Evolutionary conservation across 2,329 filamentous ascomycete species (phyloP).

Genomic region (Colletotrichum coccodes): DNA sequence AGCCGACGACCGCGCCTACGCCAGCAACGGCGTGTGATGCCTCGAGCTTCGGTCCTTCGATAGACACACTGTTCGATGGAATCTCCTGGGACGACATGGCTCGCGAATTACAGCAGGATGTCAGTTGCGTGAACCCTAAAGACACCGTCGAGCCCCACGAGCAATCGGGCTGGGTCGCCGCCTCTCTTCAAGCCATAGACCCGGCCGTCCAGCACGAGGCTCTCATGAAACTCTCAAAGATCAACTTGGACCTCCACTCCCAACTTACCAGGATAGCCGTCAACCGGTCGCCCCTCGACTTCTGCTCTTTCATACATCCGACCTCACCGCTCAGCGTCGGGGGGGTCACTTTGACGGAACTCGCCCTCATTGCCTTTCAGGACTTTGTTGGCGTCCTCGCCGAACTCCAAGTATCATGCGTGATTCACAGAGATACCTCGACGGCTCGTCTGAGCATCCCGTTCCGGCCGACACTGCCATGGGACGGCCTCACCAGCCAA

Average conservation of each 20-base stretch:
- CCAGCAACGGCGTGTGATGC: too few species aligned
- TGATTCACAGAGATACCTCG: not conserved
- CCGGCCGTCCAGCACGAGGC: not conserved
- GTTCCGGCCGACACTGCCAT: not conserved
- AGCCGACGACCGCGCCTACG: not conserved
- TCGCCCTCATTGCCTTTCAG: not conserved
- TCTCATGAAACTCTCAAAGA: slow-evolving; percentile 31
- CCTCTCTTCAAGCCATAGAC: not conserved
- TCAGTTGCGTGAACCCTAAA: not conserved
- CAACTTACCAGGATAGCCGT: not conserved
- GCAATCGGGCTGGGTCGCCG: not conserved
- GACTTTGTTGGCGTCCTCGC: not conserved
- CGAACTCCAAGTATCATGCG: not conserved
- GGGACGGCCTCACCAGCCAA: not conserved
- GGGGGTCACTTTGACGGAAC: not conserved
- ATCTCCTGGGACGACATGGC: not conserved
- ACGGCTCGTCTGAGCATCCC: too few species aligned
- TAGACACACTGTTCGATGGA: not conserved
- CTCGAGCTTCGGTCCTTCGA: not conserved
- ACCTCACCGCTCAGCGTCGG: not conserved
- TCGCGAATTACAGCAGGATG: not conserved
- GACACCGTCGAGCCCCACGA: not conserved
- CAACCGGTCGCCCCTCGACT: not conserved
- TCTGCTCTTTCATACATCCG: slow-evolving; percentile 1
- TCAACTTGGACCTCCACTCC: slow-evolving; percentile 37